These are phyloP conservation scores for Cutaneotrichosporon cavernicola DNA, from an alignment of 1,284 basidiomycete genomes.

Conservation along the genomic window DNA sequence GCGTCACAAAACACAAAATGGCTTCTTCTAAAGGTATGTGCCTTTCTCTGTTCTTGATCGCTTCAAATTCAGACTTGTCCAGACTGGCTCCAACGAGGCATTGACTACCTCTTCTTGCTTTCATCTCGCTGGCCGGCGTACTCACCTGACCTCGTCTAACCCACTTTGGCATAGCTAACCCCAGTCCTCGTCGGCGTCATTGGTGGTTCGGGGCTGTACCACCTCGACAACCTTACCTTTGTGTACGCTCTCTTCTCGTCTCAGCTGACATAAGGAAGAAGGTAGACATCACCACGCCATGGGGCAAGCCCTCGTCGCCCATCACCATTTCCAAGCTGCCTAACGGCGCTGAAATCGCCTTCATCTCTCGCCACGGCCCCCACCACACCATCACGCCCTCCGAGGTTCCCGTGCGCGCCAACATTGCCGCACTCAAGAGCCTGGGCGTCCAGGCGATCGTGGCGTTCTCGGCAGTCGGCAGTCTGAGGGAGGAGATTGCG, in stretches of 20 bases:
- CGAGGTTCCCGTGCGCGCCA: slow-evolving; percentile 77
- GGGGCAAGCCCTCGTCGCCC: slow-evolving; percentile 88
- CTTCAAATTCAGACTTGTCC: no score
- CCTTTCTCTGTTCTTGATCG: not conserved
- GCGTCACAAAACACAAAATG: not conserved
- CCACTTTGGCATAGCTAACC: not conserved
- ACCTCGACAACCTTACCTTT: slow-evolving; percentile 80
- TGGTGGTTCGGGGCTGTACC: slow-evolving; percentile 81
- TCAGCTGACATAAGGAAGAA: slow-evolving; percentile 58
- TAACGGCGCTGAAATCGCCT: slow-evolving; percentile 76
- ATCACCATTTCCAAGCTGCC: slow-evolving; percentile 83
- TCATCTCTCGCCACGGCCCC: slow-evolving; percentile 84
- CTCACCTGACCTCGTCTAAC: not conserved
- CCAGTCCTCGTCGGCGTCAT: slow-evolving; percentile 77
- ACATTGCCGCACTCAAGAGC: slow-evolving; percentile 92
- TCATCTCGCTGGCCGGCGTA: no score
- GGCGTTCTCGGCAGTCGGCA: slow-evolving; percentile 94
- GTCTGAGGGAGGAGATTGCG: slow-evolving; percentile 89
- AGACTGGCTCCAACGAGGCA: no score
- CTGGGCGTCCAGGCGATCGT: slow-evolving; percentile 85
- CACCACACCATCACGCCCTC: slow-evolving; percentile 73
- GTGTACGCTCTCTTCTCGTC: slow-evolving; percentile 57
- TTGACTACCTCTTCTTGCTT: no score
- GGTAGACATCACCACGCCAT: slow-evolving; percentile 63
- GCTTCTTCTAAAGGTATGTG: not conserved